Evolutionary conservation across 805 yeast genomes (phyloP), one percentile per base, ranked within the genome.

Genomic region (Barnettozyma botsteinii): DNA sequence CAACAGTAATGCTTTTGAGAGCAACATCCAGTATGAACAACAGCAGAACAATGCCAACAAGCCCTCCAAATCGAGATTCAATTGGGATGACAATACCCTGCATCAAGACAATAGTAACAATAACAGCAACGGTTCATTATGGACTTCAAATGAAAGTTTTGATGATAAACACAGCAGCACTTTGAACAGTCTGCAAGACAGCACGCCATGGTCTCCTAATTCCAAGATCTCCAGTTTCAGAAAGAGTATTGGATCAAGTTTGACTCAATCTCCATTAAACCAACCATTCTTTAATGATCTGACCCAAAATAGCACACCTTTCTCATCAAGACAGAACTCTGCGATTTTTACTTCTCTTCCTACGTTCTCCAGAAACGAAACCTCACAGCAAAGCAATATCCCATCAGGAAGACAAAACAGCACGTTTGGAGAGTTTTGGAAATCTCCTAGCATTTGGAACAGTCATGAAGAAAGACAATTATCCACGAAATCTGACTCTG

Each of bases 181-280:
- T 15, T 22, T 22, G 3, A 19, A 18, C 9, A 27, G 10, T 10
- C 15, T 33, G n/a, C 21, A 25, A 47, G 57, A 22, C n/a, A 25
- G 15, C 2, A n/a, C 35, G 11, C 15, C 39, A 52, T 45, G 56
- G 14, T 51, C 56, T 1, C 52, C 59, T 7, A 53, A 40, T 39
- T 48, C 57, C 17, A 53, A 48, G 29, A 36, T 55, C 7, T 53
- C 59, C 6, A 55, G 59, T 22, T 55, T 55, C 29, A 48, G 59
- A 33, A 47, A 45, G 36, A 45, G 47, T 11, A 31, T 38, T 11
- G 43, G 42, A 1, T 24, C 51, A 0, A 48, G 55, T 25, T 32
- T 51, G 10, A 48, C 34, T 30, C 55, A 54, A 26, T 49, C 59
- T 2, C 59, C 59, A 7, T 28, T 27, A 13, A 34, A 26, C 21